Evolutionary conservation across 352 stramenopile genomes (phyloP), one percentile per base, ranked within the genome.

Genomic region (Phytophthora kernoviae): DNA sequence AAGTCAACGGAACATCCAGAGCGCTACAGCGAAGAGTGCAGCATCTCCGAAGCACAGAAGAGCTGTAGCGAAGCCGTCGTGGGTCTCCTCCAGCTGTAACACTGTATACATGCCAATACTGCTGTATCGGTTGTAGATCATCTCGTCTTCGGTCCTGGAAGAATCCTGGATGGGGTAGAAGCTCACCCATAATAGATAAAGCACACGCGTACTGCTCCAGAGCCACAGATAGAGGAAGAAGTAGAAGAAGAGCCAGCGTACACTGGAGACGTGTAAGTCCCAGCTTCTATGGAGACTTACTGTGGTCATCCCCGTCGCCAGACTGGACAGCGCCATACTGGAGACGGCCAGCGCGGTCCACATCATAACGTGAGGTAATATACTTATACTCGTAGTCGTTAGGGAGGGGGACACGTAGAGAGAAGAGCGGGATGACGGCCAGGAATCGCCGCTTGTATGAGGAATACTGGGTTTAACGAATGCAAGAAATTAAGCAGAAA

Each of bases 231-330:
- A 84, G 4, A 83, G 24, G 58, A 88, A 86, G 36, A 88, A 85
- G 47, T 73, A 20, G 50, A 79, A 81, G 53, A 88, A 88, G 43
- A 88, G 67, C 76, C 76, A 88, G 10, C 79, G 76, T 12, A 88
- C 78, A 18, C 75, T 81, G 8, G 75, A 81, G 12, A 79, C 68
- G 17, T 73, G 67, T 21, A 87, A 56, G 54, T 84, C 74, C 73
- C 73, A 84, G 51, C 63, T 63, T 32, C 62, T 65, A 12, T 65
- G 68, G 20, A 84, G 70, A 39, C 65, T 73, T 52, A 80, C 55
- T 44, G 71, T 72, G 15, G 72, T 80, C 54, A 76, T 68, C 10
- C 69, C 69, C 12, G 75, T 78, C 30, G 75, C 58, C 11, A 73
- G 45, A 42, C 62, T 75, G 30, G 75, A 84, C 34, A 73, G 42